Conservation (phyloP, 2,329 filamentous ascomycete genomes). For the Xylariaceae sp. region DNA sequence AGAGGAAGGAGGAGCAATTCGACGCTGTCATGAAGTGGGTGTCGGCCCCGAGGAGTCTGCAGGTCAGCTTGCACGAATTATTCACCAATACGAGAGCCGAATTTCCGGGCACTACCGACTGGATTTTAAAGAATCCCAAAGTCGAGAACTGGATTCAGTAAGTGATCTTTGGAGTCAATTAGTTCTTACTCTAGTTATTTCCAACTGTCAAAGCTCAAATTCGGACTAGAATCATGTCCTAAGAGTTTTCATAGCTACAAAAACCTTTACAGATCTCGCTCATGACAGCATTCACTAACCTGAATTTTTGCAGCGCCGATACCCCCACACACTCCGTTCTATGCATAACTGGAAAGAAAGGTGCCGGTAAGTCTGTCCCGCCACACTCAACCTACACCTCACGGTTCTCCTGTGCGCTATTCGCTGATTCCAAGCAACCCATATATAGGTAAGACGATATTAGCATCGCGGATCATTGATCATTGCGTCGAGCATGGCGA, state of each 20-base stretch:
- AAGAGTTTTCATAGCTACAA: too few relatives aligned
- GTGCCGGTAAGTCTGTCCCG: slow-evolving; percentile 41
- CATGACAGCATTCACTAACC: too few relatives aligned
- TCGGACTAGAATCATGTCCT: too few relatives aligned
- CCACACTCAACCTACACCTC: background rate
- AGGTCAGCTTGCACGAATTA: slow-evolving; percentile 22
- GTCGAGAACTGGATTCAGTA: slow-evolving; percentile 35
- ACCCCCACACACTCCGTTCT: slow-evolving; percentile 36
- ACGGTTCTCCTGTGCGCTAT: background rate
- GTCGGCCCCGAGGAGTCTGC: slow-evolving; percentile 12
- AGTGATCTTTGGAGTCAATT: too few relatives aligned
- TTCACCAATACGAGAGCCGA: slow-evolving; percentile 13
- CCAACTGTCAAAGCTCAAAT: too few relatives aligned
- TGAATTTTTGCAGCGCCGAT: too few relatives aligned
- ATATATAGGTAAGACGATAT: slow-evolving; percentile 49
- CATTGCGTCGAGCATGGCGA: slow-evolving; percentile 29
- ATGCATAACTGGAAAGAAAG: slow-evolving; percentile 45
- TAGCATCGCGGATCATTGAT: slow-evolving; percentile 49
- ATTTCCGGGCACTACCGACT: slow-evolving; percentile 28
- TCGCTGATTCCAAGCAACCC: background rate
- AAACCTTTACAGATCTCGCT: too few relatives aligned
- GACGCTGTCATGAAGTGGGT: slow-evolving; percentile 29
- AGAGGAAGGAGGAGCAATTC: slow-evolving; percentile 24
- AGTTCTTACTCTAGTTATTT: too few relatives aligned
- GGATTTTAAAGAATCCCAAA: slow-evolving; percentile 33